Conservation (phyloP, 2,329 filamentous ascomycete species). For the Coniella vitis region DNA sequence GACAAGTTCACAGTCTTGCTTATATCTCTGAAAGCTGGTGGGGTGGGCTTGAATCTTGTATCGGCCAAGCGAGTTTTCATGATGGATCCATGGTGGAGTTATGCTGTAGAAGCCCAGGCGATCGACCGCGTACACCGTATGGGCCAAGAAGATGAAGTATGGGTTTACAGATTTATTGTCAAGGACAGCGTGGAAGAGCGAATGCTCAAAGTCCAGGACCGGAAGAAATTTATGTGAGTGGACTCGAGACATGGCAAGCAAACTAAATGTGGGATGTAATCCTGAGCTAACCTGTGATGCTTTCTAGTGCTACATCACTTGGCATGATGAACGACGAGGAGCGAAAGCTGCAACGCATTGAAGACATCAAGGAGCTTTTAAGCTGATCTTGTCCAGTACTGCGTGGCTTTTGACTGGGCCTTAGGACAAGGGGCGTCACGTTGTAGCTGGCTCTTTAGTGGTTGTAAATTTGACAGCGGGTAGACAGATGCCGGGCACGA, state of each 20-base stretch:
- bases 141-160: constrained; percentile 83
- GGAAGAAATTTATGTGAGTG: constrained; percentile 94
- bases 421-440: no score
- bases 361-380: constrained; percentile 88
- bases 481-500: neutral
- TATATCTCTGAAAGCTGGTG: constrained; percentile 80
- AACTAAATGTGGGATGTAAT: no score
- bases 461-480: no score
- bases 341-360: constrained; percentile 81
- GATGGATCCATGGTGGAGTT: constrained; percentile 99
- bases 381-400: constrained; percentile 35
- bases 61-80: constrained; percentile 86
- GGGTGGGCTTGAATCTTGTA: constrained; percentile 89
- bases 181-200: constrained; percentile 88
- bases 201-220: constrained; percentile 88
- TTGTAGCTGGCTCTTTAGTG: no score
- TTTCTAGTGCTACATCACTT: constrained; percentile 73
- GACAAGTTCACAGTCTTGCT: constrained; percentile 67
- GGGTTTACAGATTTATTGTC: constrained; percentile 82
- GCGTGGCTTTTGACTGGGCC: no score
- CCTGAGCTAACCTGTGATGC: constrained; percentile 2
- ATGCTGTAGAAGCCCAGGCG: constrained; percentile 90
- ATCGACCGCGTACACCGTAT: constrained; percentile 97
- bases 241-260: no score
- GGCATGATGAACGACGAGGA: constrained; percentile 95